A percentile compares a stretch with the other conserved stretches of the same genome.
Conservation (phyloP, 805 yeast species). For the Candida xyloterini region DNA sequence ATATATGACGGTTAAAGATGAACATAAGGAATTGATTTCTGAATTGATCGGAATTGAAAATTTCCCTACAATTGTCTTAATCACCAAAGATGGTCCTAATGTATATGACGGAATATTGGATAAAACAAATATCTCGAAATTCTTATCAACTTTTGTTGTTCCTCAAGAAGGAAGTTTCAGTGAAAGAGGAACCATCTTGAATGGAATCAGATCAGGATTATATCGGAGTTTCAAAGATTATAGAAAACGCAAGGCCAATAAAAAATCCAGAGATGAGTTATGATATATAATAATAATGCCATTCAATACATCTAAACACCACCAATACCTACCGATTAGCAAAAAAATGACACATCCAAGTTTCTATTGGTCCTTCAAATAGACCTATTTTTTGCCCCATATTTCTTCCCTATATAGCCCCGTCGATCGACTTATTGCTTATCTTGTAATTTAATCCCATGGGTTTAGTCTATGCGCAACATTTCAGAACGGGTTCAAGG, state of each 20-base stretch:
- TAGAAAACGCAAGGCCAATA: slow-evolving; percentile 20
- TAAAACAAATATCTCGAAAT: slow-evolving; percentile 33
- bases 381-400: neutral
- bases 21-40: slow-evolving; percentile 15
- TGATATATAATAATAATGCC: too few relatives aligned
- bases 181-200: slow-evolving; percentile 22
- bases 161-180: slow-evolving; percentile 37
- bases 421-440: slow-evolving; percentile 6
- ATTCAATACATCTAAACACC: too few relatives aligned
- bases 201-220: slow-evolving; percentile 23
- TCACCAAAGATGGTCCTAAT: slow-evolving; percentile 20
- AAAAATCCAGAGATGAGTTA: neutral
- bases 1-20: slow-evolving; percentile 34
- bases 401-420: neutral
- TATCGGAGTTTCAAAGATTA: slow-evolving; percentile 21
- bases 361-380: neutral
- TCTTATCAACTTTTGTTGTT: slow-evolving; percentile 29
- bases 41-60: slow-evolving; percentile 12
- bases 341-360: neutral
- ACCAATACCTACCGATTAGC: too few relatives aligned
- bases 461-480: slow-evolving; percentile 33
- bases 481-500: slow-evolving; percentile 22
- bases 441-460: slow-evolving; percentile 13
- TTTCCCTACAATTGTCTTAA: slow-evolving; percentile 25
- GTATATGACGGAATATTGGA: slow-evolving; percentile 32